Evolutionary conservation across 2,329 filamentous ascomycete genomes (phyloP), one percentile per base, ranked within the genome.

Genomic region (Fusarium staphyleae): DNA sequence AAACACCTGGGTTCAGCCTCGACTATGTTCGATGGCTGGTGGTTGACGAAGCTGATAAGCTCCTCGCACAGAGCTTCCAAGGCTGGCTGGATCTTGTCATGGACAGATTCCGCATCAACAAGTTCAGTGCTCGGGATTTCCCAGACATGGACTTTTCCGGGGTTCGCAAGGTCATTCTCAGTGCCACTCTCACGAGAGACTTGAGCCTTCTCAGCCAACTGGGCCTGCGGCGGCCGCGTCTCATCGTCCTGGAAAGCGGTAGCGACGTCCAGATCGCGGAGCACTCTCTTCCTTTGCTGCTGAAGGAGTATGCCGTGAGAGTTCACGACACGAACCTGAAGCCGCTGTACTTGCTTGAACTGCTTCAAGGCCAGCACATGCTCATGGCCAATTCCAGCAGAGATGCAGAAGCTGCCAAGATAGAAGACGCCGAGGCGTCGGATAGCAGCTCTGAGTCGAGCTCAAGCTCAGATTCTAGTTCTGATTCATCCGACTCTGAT

Each of bases 1-100:
- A 87, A 54, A 98, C 93, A 0, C 84, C 85, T 3, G 92, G 91
- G 0, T 97, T 98, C 70, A 84, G 81, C 0, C 78, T 98, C 16
- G 84, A 89, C 50, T 82, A 89, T 69, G 79, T 97, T 4, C 85
- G 90, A 55, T 98, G 93, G 92, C 79, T 98, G 0, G 85, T 97
- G 3, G 89, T 97, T 37, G 93, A 98, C 66, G 93, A 98, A 74
- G 95, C 93, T 10, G 93, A 98, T 72, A 91, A 95, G 69, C 78
- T 98, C 11, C 82, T 98, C 5, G 89, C 93, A 35, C 91, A 98
- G 71, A 93, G 89, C 67, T 97, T 95, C 72, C 93, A 97, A 70
- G 89, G 93, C 66, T 97, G 93, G 93, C 79, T 96, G 3, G 84
- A 87, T 33, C 76, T 87, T 0, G 84, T 95, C 6, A 87, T 91